Conservation (phyloP, 1,139 yeast genomes). For the Blastobotrys indianensis region DNA sequence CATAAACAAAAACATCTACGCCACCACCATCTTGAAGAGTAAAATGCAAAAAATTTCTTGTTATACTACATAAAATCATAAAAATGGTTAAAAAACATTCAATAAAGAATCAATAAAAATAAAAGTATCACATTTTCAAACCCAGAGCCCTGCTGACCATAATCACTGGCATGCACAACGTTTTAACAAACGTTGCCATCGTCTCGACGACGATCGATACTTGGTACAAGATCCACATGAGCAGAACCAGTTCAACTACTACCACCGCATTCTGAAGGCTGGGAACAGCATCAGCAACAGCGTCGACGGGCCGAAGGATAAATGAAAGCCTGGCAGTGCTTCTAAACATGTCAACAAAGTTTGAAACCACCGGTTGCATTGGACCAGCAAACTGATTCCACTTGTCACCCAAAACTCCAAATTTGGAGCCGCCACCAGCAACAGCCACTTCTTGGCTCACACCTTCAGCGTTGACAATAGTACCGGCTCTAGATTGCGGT, state of each 20-base stretch:
- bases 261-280: conserved; percentile 25
- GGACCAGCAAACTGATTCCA: conserved; percentile 1
- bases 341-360: conserved; percentile 21
- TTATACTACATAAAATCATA: too few species aligned
- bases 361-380: conserved; percentile 10
- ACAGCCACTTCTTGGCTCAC: background rate
- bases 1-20: too few species aligned
- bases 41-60: too few species aligned
- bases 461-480: background rate
- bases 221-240: conserved; percentile 31
- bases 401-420: conserved; percentile 2
- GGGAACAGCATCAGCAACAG: conserved; percentile 28
- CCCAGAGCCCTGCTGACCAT: conserved; percentile 26
- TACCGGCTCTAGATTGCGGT: background rate
- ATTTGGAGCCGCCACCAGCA: conserved; percentile 1
- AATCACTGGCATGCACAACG: conserved; percentile 31
- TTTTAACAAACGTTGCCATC: conserved; percentile 27
- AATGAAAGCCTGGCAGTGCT: conserved; percentile 24
- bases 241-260: conserved; percentile 27
- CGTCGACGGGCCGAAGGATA: conserved; percentile 28
- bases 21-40: too few species aligned
- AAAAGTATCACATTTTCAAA: conserved; percentile 2
- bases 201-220: conserved; percentile 30
- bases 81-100: too few species aligned
- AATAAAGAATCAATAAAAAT: too few species aligned